A percentile compares a stretch with the other conserved stretches of the same genome.
Evolutionary conservation across 768 basidiomycete species (phyloP).

Genomic region (Auriscalpium orientale): DNA sequence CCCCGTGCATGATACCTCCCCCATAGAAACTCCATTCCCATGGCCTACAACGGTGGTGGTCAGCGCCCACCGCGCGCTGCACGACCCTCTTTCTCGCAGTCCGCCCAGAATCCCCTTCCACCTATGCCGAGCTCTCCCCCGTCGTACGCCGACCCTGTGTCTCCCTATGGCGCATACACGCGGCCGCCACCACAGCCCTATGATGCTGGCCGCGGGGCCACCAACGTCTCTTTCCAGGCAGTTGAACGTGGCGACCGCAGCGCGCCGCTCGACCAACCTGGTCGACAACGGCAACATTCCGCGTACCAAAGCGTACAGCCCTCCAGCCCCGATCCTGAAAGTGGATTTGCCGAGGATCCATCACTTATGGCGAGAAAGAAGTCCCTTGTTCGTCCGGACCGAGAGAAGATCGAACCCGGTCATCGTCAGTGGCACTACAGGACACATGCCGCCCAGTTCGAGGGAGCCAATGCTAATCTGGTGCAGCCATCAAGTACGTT

Average conservation of each 20-base stretch:
- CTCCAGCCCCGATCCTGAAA: constrained; percentile 29
- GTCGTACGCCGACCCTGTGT: constrained; percentile 15
- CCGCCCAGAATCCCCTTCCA: constrained; percentile 15
- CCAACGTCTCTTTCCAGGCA: constrained; percentile 62
- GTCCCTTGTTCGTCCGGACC: constrained; percentile 84
- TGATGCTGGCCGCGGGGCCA: constrained; percentile 3
- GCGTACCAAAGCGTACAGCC: constrained; percentile 40
- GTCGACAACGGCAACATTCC: constrained; percentile 37
- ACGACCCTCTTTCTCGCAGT: constrained; percentile 17
- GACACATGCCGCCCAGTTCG: constrained; percentile 72
- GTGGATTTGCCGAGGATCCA: constrained; percentile 32
- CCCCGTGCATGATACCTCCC: no score
- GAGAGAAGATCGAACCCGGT: constrained; percentile 92
- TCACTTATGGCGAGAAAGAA: constrained; percentile 72
- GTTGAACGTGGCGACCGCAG: constrained; percentile 64
- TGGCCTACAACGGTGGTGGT: constrained; percentile 4
- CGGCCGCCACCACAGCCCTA: constrained; percentile 11
- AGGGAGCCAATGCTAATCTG: constrained; percentile 58
- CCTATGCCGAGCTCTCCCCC: constrained; percentile 16
- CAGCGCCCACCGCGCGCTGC: constrained; percentile 31
- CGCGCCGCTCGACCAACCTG: constrained; percentile 46
- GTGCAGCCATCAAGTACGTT: constrained; percentile 80
- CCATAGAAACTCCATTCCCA: no score
- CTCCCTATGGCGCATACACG: constrained; percentile 17
- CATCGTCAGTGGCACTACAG: constrained; percentile 95